A percentile compares a stretch with the other conserved stretches of the same genome.
phyloP scores from a whole-genome alignment of 2,329 filamentous ascomycete genomes.

The Fusarium miscanthi region DNA sequence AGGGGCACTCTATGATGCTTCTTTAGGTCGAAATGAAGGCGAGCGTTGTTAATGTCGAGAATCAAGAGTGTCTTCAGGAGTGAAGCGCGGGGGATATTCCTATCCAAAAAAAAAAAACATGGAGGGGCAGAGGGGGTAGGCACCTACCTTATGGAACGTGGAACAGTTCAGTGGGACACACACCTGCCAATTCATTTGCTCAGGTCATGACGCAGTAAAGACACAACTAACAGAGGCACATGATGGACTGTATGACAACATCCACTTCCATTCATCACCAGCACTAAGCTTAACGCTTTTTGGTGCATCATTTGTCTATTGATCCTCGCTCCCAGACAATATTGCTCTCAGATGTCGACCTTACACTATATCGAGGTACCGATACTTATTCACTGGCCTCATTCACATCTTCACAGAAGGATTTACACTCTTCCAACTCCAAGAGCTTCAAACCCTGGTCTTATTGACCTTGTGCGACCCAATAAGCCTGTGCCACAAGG shows the following conservation, averaged over 20 bases:
- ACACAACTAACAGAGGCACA: constrained; percentile 30
- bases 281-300: constrained; percentile 3
- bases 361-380: constrained; percentile 1
- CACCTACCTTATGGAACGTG: constrained; percentile 9
- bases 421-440: constrained; percentile 16
- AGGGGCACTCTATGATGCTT: background rate
- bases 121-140: constrained; percentile 29
- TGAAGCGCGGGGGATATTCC: constrained; percentile 13
- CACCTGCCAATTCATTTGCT: constrained; percentile 9
- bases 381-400: constrained; percentile 18
- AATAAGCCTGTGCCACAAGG: constrained; percentile 47
- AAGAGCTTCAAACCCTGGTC: constrained; percentile 31
- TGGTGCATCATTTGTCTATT: background rate
- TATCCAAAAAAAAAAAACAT: constrained; percentile 7
- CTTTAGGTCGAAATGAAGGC: background rate
- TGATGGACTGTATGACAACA: constrained; percentile 32
- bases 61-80: background rate
- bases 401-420: constrained; percentile 28
- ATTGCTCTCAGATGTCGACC: background rate
- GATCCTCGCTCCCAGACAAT: background rate
- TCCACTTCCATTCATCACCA: constrained; percentile 13
- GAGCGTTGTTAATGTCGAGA: background rate
- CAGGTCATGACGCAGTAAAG: constrained; percentile 37
- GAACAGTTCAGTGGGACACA: constrained; percentile 3
- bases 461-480: constrained; percentile 32